Conservation (phyloP, 805 yeast genomes). For the Candida sakaeoensis region DNA sequence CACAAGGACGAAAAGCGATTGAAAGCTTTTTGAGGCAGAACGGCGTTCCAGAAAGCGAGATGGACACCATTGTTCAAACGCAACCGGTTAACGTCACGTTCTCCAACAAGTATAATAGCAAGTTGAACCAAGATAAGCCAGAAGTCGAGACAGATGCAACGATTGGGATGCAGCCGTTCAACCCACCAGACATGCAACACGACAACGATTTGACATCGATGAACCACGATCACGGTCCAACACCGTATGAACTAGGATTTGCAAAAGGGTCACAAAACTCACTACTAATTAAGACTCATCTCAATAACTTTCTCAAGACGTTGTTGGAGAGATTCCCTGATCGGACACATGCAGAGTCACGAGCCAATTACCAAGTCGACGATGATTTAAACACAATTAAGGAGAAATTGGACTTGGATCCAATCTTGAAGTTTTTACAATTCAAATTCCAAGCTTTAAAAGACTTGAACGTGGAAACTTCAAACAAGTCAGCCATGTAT, state of each 20-base stretch:
- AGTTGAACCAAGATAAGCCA: neutral
- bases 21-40: slow-evolving; percentile 19
- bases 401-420: slow-evolving; percentile 31
- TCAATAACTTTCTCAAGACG: slow-evolving; percentile 12
- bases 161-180: slow-evolving; percentile 19
- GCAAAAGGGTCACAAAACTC: slow-evolving; percentile 30
- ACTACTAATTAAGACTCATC: slow-evolving; percentile 16
- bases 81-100: slow-evolving; percentile 29
- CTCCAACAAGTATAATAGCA: slow-evolving; percentile 12
- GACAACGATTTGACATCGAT: slow-evolving; percentile 6
- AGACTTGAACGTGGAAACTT: slow-evolving; percentile 20
- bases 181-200: slow-evolving; percentile 1
- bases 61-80: slow-evolving; percentile 14
- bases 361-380: slow-evolving; percentile 18
- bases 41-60: slow-evolving; percentile 19
- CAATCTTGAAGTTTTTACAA: slow-evolving; percentile 27
- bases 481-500: slow-evolving; percentile 23
- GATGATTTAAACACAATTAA: slow-evolving; percentile 32
- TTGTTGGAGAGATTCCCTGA: slow-evolving; percentile 9
- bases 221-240: slow-evolving; percentile 20
- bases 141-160: neutral
- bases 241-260: slow-evolving; percentile 35
- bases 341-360: neutral
- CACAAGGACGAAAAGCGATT: slow-evolving; percentile 34
- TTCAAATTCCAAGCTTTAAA: slow-evolving; percentile 26